Percentiles rank a stretch among this genome's conserved stretches.
Conservation (phyloP, 805 yeast species). For the Ogataea methanolica region DNA sequence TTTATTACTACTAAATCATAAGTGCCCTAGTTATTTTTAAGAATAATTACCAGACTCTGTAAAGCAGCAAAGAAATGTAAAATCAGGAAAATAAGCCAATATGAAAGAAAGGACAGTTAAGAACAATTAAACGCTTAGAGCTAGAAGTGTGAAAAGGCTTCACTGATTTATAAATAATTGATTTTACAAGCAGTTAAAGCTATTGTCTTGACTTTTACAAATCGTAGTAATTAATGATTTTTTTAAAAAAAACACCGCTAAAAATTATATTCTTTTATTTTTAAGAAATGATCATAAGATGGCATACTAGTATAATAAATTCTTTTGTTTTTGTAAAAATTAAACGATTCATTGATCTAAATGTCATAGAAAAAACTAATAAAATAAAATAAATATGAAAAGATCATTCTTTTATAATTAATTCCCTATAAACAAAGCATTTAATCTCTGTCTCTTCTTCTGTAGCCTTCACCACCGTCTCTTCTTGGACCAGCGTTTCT, state of each 20-base stretch:
- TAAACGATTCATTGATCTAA: constrained; percentile 4
- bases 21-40: no score
- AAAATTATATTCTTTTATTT: constrained; percentile 7
- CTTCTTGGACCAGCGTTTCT: constrained; percentile 52
- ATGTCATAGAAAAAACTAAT: constrained; percentile 1
- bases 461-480: constrained; percentile 48
- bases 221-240: no score
- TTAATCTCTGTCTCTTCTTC: constrained; percentile 52
- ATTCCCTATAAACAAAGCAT: constrained; percentile 7
- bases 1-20: no score
- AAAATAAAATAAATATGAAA: neutral
- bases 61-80: no score
- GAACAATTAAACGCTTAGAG: no score
- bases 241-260: neutral
- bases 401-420: neutral
- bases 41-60: no score
- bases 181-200: no score
- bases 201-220: no score
- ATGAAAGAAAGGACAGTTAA: no score
- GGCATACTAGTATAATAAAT: neutral
- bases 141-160: no score
- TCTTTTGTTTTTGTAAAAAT: neutral
- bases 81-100: no score
- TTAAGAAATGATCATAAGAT: neutral
- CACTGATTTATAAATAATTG: no score